Evolutionary conservation across 371 early-diverging fungal species (phyloP).

Genomic region (Zopfochytrium polystomum): DNA sequence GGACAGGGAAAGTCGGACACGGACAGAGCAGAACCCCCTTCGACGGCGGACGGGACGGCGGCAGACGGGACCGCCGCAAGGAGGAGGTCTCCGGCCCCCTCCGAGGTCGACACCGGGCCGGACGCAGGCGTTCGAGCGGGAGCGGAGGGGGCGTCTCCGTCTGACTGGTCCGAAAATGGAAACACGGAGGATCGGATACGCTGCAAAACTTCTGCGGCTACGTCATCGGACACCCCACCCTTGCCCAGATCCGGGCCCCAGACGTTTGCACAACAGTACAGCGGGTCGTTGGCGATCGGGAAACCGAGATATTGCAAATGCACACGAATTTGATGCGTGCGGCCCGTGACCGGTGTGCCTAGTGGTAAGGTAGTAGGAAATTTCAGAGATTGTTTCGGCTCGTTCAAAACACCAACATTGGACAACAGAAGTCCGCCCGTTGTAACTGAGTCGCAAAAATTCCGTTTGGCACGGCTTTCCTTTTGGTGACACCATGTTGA

Average conservation of each 20-base stretch:
- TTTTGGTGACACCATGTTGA: slow-evolving; percentile 72
- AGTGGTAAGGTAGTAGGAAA: slow-evolving; percentile 17
- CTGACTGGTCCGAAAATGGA: neutral
- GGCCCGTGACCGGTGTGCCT: slow-evolving; percentile 86
- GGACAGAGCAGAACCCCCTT: neutral
- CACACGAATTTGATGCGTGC: slow-evolving; percentile 99
- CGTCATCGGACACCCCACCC: slow-evolving; percentile 42
- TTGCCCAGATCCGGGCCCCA: slow-evolving; percentile 67
- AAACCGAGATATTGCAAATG: slow-evolving; percentile 94
- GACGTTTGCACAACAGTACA: slow-evolving; percentile 69
- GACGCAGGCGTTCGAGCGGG: neutral
- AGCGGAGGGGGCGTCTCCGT: neutral
- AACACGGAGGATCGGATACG: slow-evolving; percentile 10
- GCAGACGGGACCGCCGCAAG: too few relatives aligned
- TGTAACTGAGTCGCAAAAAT: slow-evolving; percentile 57
- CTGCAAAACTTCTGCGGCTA: slow-evolving; percentile 16
- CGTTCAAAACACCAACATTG: slow-evolving; percentile 42
- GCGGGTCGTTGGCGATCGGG: slow-evolving; percentile 96
- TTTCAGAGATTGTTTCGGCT: neutral
- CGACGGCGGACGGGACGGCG: slow-evolving; percentile 9
- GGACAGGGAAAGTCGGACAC: slow-evolving; percentile 26
- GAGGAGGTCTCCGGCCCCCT: slow-evolving; percentile 2
- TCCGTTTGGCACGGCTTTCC: slow-evolving; percentile 77
- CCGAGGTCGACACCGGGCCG: neutral
- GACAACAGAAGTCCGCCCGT: slow-evolving; percentile 67